These are phyloP conservation scores for Phytopythium mirpurense DNA, from an alignment of 352 stramenopile species.

Conservation along the genomic window DNA sequence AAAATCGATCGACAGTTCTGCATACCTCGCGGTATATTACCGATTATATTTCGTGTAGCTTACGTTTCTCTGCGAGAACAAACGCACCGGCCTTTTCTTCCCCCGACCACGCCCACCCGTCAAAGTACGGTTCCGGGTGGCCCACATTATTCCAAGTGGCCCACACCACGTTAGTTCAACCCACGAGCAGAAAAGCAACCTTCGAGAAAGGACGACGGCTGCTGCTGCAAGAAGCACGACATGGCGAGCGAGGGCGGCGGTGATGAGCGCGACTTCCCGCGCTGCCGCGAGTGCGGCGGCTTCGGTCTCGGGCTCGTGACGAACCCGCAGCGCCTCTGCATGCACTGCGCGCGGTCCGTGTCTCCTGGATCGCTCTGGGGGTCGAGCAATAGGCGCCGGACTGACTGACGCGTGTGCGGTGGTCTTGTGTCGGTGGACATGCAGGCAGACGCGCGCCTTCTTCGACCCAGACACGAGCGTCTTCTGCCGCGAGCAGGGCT, in stretches of 20 bases:
- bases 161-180: neutral
- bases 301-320: constrained; percentile 63
- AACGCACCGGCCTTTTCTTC: constrained; percentile 1
- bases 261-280: constrained; percentile 28
- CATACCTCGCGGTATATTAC: too few species aligned
- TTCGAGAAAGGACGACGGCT: neutral
- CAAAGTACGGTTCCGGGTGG: neutral
- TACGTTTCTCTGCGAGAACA: neutral
- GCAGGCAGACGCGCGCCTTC: constrained; percentile 56
- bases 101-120: neutral
- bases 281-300: constrained; percentile 64
- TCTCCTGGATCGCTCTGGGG: neutral
- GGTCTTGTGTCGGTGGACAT: neutral
- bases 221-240: too few species aligned
- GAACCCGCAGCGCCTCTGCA: constrained; percentile 67
- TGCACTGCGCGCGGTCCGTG: constrained; percentile 63
- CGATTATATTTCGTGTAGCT: neutral
- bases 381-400: neutral
- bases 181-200: neutral
- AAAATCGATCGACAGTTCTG: too few species aligned
- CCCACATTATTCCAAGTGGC: neutral
- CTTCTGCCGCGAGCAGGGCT: constrained; percentile 69
- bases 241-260: neutral
- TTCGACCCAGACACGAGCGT: constrained; percentile 67
- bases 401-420: neutral